phyloP scores from a whole-genome alignment of 208 protist species.

The Trypanosomatidae sp. region DNA sequence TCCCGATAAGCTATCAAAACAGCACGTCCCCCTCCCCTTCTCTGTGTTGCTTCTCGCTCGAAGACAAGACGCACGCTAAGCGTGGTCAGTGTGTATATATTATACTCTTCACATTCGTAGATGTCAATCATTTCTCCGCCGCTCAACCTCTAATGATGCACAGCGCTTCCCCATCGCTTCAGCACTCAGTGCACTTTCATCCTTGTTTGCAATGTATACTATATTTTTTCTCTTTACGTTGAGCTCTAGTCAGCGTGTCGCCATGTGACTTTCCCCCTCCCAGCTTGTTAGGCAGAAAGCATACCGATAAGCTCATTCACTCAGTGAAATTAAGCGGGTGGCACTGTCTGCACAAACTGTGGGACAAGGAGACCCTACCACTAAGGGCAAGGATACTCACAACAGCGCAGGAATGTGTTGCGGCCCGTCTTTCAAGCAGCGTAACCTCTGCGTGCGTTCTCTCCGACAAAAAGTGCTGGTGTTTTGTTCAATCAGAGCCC shows the following conservation, averaged over 20 bases:
- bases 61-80: too few species aligned
- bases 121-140: too few species aligned
- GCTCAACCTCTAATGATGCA: too few species aligned
- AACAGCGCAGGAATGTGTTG: neutral
- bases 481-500: neutral
- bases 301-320: neutral
- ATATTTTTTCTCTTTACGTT: neutral
- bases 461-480: neutral
- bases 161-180: neutral
- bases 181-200: neutral
- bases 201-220: neutral
- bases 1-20: too few species aligned
- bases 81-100: too few species aligned
- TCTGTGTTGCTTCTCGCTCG: too few species aligned
- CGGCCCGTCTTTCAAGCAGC: neutral
- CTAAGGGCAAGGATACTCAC: too few species aligned
- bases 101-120: too few species aligned
- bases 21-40: too few species aligned
- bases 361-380: neutral
- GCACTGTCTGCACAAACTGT: neutral
- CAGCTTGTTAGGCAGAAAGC: neutral
- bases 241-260: neutral
- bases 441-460: neutral
- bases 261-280: neutral
- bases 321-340: neutral